Conservation (phyloP, 352 stramenopile genomes). For the Thalassiosira mediterranea region DNA sequence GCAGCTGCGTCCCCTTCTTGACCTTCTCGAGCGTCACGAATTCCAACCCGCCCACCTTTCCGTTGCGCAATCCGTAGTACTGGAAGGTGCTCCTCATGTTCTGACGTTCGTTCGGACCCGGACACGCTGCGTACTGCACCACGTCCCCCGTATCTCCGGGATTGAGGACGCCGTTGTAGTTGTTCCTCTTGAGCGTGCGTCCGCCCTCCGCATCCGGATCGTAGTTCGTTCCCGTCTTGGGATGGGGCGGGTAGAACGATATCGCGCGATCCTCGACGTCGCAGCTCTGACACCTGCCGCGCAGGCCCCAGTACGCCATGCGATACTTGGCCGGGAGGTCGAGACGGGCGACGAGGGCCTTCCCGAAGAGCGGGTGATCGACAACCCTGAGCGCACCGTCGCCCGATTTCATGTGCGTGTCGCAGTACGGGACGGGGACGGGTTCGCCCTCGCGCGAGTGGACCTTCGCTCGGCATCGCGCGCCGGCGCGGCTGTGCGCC, state of each 20-base stretch:
- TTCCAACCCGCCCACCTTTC: conserved; percentile 58
- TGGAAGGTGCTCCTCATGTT: conserved; percentile 71
- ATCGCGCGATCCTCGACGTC: conserved; percentile 66
- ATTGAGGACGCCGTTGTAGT: conserved; percentile 76
- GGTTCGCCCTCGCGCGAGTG: conserved; percentile 59
- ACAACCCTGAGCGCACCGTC: conserved; percentile 63
- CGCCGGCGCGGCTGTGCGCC: conserved; percentile 50
- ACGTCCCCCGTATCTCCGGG: conserved; percentile 62
- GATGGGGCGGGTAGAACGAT: conserved; percentile 63
- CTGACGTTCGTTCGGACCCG: conserved; percentile 61
- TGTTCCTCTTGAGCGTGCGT: conserved; percentile 49
- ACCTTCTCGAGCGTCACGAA: conserved; percentile 61
- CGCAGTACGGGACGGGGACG: conserved; percentile 69
- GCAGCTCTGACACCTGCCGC: conserved; percentile 46
- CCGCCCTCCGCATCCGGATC: conserved; percentile 35
- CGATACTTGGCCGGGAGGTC: conserved; percentile 61
- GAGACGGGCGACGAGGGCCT: conserved; percentile 54
- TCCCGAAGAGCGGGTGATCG: conserved; percentile 61
- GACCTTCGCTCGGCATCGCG: conserved; percentile 44
- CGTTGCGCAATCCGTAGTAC: conserved; percentile 68
- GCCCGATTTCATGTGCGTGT: conserved; percentile 53
- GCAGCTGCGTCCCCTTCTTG: conserved; percentile 63
- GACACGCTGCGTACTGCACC: conserved; percentile 65
- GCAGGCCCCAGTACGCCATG: conserved; percentile 56
- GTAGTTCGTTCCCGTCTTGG: conserved; percentile 54